phyloP scores from a whole-genome alignment of 306 rosid genomes.

The Medicago arabica region DNA sequence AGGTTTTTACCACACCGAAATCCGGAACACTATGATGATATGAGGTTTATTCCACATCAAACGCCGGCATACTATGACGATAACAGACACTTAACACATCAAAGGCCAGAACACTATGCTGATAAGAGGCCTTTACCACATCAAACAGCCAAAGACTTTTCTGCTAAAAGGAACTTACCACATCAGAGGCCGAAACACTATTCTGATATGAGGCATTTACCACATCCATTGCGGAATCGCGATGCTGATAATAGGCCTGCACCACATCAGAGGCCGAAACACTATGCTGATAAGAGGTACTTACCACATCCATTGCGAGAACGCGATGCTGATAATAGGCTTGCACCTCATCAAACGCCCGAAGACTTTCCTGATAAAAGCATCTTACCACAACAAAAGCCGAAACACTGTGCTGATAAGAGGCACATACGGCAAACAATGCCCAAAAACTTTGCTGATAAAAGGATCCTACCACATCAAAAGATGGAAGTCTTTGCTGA shows the following conservation, averaged over 20 bases:
- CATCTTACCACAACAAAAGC: not conserved
- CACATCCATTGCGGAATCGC: not conserved
- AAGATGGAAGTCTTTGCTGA: not conserved
- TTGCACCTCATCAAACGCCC: not conserved
- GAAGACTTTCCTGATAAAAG: not conserved
- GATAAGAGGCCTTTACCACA: not conserved
- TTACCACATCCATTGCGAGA: not conserved
- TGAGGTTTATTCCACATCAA: not conserved
- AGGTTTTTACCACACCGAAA: not conserved
- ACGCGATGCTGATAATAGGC: not conserved
- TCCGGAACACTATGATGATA: not conserved
- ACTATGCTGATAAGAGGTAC: not conserved
- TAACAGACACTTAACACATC: not conserved
- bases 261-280: not conserved
- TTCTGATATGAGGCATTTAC: not conserved
- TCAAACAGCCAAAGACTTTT: not conserved
- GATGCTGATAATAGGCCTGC: not conserved
- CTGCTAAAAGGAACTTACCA: not conserved
- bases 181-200: not conserved
- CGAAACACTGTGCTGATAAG: not conserved
- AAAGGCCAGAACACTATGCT: not conserved
- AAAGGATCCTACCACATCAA: not conserved
- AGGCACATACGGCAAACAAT: not conserved
- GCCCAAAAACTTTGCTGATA: not conserved
- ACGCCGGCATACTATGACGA: not conserved